A percentile compares a stretch with the other conserved stretches of the same genome.
Evolutionary conservation across 2,329 filamentous ascomycete genomes (phyloP).

Genomic region (Botrytis squamosa): DNA sequence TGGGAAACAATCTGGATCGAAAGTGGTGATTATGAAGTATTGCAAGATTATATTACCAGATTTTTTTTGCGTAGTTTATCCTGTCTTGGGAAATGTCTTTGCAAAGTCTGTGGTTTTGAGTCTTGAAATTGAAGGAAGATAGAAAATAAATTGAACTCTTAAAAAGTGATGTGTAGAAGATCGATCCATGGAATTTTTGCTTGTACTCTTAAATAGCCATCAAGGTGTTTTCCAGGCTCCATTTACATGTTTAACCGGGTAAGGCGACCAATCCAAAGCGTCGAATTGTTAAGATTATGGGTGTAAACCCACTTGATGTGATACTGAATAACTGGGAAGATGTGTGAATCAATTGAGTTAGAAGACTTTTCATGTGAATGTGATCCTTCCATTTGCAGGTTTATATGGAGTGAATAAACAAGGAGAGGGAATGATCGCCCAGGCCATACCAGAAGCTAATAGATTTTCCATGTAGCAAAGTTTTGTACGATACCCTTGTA

Average conservation of each 20-base stretch:
- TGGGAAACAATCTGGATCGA: not conserved
- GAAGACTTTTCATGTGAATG: not conserved
- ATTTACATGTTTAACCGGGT: not conserved
- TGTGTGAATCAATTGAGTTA: not conserved
- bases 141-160: not conserved
- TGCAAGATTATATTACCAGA: conserved; percentile 7
- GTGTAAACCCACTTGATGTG: not conserved
- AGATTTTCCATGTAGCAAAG: not conserved
- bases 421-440: not conserved
- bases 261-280: not conserved
- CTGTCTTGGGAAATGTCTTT: not conserved
- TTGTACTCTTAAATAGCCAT: conserved; percentile 8
- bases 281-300: not conserved
- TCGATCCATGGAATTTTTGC: conserved; percentile 1
- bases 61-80: not conserved
- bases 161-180: not conserved
- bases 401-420: conserved; percentile 1
- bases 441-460: not conserved
- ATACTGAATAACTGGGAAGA: not conserved
- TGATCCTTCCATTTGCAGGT: not conserved
- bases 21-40: not conserved
- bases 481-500: not conserved
- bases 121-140: not conserved
- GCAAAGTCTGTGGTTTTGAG: not conserved
- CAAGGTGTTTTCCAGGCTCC: conserved; percentile 13